Base-by-base conservation (phyloP, 208 protist genomes). In the Wallacemonas collosoma region DNA sequence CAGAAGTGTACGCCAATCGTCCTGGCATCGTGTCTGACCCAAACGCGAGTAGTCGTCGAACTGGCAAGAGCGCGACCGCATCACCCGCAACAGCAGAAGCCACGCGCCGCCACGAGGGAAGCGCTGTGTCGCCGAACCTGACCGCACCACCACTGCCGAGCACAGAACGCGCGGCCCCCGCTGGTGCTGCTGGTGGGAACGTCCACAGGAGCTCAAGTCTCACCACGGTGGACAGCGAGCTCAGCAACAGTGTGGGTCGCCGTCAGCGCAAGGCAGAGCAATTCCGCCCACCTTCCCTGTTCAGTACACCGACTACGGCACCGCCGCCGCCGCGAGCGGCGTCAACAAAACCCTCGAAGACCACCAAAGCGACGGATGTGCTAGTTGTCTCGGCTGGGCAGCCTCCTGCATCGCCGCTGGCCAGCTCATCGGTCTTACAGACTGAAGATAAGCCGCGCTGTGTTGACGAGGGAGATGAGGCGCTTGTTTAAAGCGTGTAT, bases 1-100 rank as follows among this genome's bases (percentile, higher is more conserved):
- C 0, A n/a, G 57, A 76, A 48, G 40, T 80, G 26, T 73, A 75
- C 47, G 68, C 54, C 66, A 57, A 55, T 12, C 44, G 44, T 39
- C 36, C 39, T 3, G 14, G 65, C 45, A 41, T 7, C 7, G 36
- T 47, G 36, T 17, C 47, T 14, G 60, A 43, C 36, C 26, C 26
- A 0, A 26, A 26, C 26, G 26, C 26, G 26, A 26, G 26, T 26
- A 26, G 26, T 26, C 26, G 26, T 26, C 26, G 26, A 26, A 26
- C 26, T 26, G 26, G 26, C 26, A 26, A 26, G 26, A 57, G 53
- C 1, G 26, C 53, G 45, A 50, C 45, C 45, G 8, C 12, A 12
- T 50, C 45, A 50, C 6, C 45, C 45, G 45, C 45, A 26, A 26
- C 26, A 26, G 26, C 26, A 26, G 26, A 26, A 26, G 26, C 26